phyloP scores from a whole-genome alignment of 306 rosid species.

The Rosa chinensis region DNA sequence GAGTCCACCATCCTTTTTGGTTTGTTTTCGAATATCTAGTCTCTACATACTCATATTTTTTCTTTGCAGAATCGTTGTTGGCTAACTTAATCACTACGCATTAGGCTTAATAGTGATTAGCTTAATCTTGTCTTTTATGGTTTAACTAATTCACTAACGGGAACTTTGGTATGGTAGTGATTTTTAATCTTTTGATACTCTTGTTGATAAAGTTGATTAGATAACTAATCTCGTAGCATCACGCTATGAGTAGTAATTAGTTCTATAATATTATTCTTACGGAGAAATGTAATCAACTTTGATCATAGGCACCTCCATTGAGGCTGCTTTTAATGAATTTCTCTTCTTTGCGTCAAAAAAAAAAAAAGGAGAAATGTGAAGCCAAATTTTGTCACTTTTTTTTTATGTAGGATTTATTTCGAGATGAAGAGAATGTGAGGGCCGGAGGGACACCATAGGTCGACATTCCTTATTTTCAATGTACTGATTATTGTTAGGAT shows the following conservation, averaged over 20 bases:
- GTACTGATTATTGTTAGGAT: not conserved
- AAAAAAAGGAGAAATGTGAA: not conserved
- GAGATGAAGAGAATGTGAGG: not conserved
- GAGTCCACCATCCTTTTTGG: constrained; percentile 20
- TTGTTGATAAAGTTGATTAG: not conserved
- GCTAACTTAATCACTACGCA: not conserved
- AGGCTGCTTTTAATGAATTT: no score
- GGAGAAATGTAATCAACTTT: not conserved
- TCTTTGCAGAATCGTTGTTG: not conserved
- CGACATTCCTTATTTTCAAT: not conserved
- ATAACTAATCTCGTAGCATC: not conserved
- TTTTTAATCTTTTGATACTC: not conserved
- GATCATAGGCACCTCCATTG: no score
- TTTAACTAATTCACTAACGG: not conserved
- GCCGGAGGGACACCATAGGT: no score
- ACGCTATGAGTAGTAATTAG: not conserved
- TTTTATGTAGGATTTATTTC: not conserved
- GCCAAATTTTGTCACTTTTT: not conserved
- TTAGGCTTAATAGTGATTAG: not conserved
- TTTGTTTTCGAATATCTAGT: not conserved
- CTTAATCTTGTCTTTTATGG: not conserved
- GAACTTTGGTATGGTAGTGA: not conserved
- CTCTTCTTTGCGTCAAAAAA: no score
- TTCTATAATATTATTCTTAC: no score
- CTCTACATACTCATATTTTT: not conserved